A percentile compares a stretch with the other conserved stretches of the same genome.
phyloP scores from a whole-genome alignment of 257 asterid genomes.

The Nicotiana undulata region DNA sequence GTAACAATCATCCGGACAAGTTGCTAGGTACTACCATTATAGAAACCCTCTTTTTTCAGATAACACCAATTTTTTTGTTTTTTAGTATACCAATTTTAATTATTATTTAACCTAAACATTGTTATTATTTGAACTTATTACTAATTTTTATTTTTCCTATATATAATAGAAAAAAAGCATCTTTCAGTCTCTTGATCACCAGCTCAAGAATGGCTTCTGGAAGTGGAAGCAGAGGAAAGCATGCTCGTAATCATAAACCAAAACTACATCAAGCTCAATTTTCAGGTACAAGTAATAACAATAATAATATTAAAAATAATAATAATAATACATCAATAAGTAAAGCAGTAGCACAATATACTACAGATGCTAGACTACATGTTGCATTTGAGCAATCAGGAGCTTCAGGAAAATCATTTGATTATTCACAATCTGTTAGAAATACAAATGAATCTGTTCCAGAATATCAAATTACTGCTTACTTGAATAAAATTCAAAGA shows the following conservation, averaged over 20 bases:
- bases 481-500: slow-evolving; percentile 44
- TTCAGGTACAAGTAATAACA: slow-evolving; percentile 35
- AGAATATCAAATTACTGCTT: slow-evolving; percentile 47
- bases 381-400: slow-evolving; percentile 51
- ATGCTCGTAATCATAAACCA: background rate
- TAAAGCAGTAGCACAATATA: slow-evolving; percentile 49
- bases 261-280: slow-evolving; percentile 21
- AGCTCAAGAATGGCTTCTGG: background rate
- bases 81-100: background rate
- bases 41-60: background rate
- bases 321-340: slow-evolving; percentile 28
- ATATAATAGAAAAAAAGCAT: no score
- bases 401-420: slow-evolving; percentile 35
- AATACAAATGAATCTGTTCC: slow-evolving; percentile 32
- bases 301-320: slow-evolving; percentile 8
- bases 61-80: background rate
- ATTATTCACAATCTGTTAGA: slow-evolving; percentile 35
- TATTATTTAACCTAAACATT: no score
- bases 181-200: background rate
- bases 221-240: background rate
- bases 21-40: no score
- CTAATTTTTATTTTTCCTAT: no score
- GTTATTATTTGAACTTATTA: no score
- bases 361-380: slow-evolving; percentile 40
- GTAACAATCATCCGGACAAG: no score